phyloP scores from a whole-genome alignment of 805 yeast genomes.

The Wilhelminamyces savonicus region DNA sequence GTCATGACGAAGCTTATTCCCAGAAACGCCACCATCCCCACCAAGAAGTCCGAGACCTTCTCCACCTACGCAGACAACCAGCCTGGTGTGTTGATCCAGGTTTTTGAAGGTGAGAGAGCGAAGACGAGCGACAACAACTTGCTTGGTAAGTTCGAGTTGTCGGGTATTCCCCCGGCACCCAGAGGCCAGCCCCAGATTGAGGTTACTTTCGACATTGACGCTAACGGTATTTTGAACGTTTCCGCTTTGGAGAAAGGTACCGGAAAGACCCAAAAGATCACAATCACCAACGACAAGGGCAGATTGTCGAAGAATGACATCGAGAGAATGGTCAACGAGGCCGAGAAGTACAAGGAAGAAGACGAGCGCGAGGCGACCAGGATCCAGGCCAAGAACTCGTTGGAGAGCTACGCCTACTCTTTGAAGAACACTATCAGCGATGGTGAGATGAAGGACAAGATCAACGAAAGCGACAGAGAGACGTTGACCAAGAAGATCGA shows the following conservation, averaged over 20 bases:
- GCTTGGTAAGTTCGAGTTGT: constrained; percentile 80
- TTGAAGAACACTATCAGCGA: constrained; percentile 41
- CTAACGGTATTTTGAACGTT: constrained; percentile 82
- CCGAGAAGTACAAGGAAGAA: constrained; percentile 90
- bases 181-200: constrained; percentile 90
- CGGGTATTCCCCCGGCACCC: constrained; percentile 87
- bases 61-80: constrained; percentile 96
- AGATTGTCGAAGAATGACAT: constrained; percentile 90
- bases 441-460: constrained; percentile 38
- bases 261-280: constrained; percentile 85
- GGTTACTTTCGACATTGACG: constrained; percentile 83
- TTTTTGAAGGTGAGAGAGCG: constrained; percentile 94
- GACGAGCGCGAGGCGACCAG: constrained; percentile 78
- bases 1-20: constrained; percentile 93
- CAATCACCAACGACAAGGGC: constrained; percentile 91
- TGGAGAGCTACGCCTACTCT: constrained; percentile 84
- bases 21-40: constrained; percentile 94
- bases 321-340: constrained; percentile 96
- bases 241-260: constrained; percentile 90
- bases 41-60: constrained; percentile 90
- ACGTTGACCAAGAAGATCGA: constrained; percentile 78
- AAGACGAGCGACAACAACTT: constrained; percentile 89
- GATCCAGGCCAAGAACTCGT: constrained; percentile 80
- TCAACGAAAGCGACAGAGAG: constrained; percentile 89
- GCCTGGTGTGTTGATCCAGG: constrained; percentile 91